phyloP scores from a whole-genome alignment of 2,329 filamentous ascomycete genomes.

The Moelleriella libera region DNA sequence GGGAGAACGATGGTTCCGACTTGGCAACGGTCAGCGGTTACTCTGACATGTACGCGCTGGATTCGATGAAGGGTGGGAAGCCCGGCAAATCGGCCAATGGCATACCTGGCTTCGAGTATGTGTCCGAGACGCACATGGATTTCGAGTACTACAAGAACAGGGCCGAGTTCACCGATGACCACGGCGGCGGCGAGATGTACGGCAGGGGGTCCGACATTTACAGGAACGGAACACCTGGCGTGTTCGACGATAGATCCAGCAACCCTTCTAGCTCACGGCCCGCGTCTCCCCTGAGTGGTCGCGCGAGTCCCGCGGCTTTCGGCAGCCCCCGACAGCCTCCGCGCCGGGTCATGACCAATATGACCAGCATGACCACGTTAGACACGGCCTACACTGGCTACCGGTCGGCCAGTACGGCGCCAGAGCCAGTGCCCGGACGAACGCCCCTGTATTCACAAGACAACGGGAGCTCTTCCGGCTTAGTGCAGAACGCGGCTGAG shows the following conservation, averaged over 20 bases:
- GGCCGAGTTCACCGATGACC: constrained; percentile 74
- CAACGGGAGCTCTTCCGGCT: constrained; percentile 38
- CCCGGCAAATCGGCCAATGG: constrained; percentile 28
- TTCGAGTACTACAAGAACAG: constrained; percentile 88
- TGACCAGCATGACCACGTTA: not conserved
- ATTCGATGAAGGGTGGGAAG: constrained; percentile 52
- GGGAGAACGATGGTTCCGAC: constrained; percentile 42
- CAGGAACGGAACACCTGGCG: constrained; percentile 47
- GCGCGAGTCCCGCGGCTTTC: constrained; percentile 17
- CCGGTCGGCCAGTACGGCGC: constrained; percentile 7
- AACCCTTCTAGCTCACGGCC: constrained; percentile 30
- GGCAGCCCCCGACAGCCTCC: constrained; percentile 12
- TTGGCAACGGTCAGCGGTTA: constrained; percentile 52
- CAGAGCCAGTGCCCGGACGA: constrained; percentile 16
- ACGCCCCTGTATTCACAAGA: constrained; percentile 34
- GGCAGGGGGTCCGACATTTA: constrained; percentile 44
- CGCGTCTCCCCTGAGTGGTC: constrained; percentile 26
- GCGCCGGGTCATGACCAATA: constrained; percentile 8
- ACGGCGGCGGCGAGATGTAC: constrained; percentile 62
- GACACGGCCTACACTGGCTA: constrained; percentile 13
- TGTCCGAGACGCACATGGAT: constrained; percentile 73
- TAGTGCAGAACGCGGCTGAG: constrained; percentile 37
- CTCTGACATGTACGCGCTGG: constrained; percentile 69
- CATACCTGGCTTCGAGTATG: constrained; percentile 73
- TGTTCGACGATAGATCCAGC: constrained; percentile 26